Conservation (phyloP, 1,139 yeast genomes). For the Yamadazyma siamensis region DNA sequence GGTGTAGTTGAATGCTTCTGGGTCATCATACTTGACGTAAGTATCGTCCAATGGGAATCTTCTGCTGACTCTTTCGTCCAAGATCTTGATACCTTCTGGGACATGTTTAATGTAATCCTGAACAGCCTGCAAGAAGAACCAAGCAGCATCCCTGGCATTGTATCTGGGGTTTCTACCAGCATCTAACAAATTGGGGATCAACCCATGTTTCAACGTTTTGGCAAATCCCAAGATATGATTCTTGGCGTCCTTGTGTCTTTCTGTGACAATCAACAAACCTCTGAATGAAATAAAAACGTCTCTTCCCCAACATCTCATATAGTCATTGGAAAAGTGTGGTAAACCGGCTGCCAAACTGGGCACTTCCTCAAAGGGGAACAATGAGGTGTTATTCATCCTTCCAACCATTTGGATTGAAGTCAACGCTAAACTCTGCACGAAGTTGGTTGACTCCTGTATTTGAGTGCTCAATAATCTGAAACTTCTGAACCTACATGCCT, state of each 20-base stretch:
- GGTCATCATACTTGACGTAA: conserved; percentile 65
- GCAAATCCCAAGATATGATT: conserved; percentile 85
- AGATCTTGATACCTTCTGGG: conserved; percentile 65
- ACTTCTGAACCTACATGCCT: conserved; percentile 70
- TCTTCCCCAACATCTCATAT: conserved; percentile 98
- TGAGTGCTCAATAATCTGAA: conserved; percentile 52
- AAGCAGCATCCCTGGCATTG: conserved; percentile 95
- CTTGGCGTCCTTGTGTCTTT: conserved; percentile 75
- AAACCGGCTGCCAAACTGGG: conserved; percentile 93
- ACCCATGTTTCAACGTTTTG: conserved; percentile 87
- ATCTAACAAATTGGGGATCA: conserved; percentile 89
- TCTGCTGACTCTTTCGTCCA: conserved; percentile 70
- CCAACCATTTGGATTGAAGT: conserved; percentile 91
- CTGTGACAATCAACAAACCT: conserved; percentile 77
- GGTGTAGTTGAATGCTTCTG: conserved; percentile 70
- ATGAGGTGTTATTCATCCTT: conserved; percentile 66
- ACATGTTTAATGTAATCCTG: conserved; percentile 74
- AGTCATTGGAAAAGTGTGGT: conserved; percentile 87
- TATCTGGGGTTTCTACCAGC: conserved; percentile 92
- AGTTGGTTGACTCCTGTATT: conserved; percentile 61
- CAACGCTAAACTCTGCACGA: conserved; percentile 76
- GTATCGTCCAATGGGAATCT: conserved; percentile 90
- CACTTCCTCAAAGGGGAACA: conserved; percentile 58
- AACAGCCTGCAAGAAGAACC: conserved; percentile 86
- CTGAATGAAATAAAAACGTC: conserved; percentile 87